Evolutionary conservation across 148 eudicot genomes (phyloP).

Genomic region (Fagopyrum tataricum): DNA sequence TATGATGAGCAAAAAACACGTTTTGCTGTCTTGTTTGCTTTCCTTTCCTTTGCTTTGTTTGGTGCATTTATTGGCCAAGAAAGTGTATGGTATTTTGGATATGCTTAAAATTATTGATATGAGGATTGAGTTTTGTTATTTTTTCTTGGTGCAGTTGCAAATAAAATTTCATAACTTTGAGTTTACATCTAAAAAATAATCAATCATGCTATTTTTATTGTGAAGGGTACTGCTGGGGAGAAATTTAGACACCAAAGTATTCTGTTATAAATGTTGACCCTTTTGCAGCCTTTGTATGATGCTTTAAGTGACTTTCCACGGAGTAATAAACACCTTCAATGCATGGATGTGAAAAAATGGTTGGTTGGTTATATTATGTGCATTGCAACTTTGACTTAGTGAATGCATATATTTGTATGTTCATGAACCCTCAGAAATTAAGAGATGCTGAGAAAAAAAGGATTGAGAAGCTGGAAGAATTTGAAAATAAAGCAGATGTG

Average conservation of each 20-base stretch:
- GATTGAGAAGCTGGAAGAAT: slow-evolving; percentile 66
- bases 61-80: background rate
- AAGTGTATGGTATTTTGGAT: background rate
- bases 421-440: slow-evolving; percentile 46
- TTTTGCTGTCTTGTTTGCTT: background rate
- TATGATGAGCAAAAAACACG: background rate
- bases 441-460: slow-evolving; percentile 65
- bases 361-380: background rate
- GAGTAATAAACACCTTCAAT: background rate
- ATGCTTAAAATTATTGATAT: background rate
- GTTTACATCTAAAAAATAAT: background rate
- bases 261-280: background rate
- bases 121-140: background rate
- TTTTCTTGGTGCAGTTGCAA: background rate
- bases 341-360: background rate
- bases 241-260: background rate
- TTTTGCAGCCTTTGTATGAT: background rate
- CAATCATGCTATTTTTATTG: background rate
- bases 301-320: background rate
- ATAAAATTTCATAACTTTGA: background rate
- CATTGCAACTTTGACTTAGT: background rate
- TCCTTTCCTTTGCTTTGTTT: background rate
- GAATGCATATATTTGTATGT: background rate
- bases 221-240: background rate
- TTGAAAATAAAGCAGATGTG: slow-evolving; percentile 69